A percentile compares a stretch with the other conserved stretches of the same genome.
Evolutionary conservation across 257 asterid species (phyloP).

Genomic region (Thymus mandschuricus): DNA sequence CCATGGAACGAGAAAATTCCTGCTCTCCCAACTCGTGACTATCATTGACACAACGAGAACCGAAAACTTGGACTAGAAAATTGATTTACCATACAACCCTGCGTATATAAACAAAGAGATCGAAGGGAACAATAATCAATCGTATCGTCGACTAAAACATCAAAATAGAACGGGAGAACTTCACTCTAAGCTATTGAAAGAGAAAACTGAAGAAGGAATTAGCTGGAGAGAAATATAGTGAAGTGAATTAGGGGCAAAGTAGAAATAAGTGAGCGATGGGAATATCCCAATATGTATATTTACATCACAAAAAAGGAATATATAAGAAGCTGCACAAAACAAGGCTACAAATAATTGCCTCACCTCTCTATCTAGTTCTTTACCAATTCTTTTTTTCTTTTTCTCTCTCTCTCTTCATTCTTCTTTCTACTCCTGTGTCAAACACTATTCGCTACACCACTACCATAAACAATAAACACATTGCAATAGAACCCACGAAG

Average conservation of each 20-base stretch:
- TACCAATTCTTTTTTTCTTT: conserved; percentile 25
- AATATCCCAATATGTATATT: conserved; percentile 47
- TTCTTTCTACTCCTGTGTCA: conserved; percentile 59
- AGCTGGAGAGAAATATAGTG: too few species aligned
- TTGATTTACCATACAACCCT: too few species aligned
- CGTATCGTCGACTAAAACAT: too few species aligned
- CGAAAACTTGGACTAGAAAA: too few species aligned
- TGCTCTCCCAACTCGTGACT: too few species aligned
- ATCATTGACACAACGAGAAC: too few species aligned
- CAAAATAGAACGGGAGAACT: too few species aligned
- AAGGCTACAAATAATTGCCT: conserved; percentile 56
- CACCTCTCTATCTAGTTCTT: conserved; percentile 31
- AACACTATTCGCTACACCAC: conserved; percentile 47
- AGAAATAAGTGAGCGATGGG: conserved; percentile 25
- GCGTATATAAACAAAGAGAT: too few species aligned
- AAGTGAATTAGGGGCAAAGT: conserved; percentile 16
- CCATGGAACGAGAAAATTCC: too few species aligned
- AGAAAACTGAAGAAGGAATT: too few species aligned
- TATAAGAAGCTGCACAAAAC: conserved; percentile 44
- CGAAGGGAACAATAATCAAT: too few species aligned
- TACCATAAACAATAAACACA: conserved; percentile 37
- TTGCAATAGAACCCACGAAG: conserved; percentile 48
- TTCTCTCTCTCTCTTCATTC: conserved; percentile 33
- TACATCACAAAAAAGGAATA: conserved; percentile 49
- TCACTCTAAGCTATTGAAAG: too few species aligned